Conservation (phyloP, 2,329 filamentous ascomycete species). For the Chaetomium sp. region DNA sequence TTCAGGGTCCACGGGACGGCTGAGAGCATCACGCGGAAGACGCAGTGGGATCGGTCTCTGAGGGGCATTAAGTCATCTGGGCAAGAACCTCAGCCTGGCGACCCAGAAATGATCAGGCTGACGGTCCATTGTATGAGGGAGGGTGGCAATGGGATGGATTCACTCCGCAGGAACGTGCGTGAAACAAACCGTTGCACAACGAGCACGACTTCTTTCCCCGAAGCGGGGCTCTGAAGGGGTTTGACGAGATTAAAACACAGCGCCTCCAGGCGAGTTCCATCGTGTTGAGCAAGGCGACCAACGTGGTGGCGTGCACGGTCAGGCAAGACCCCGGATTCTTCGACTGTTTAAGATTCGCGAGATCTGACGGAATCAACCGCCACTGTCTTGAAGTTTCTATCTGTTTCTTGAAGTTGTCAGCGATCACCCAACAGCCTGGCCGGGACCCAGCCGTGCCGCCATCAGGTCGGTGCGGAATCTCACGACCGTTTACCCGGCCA, state of each 20-base stretch:
- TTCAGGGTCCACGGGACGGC: conserved; percentile 12
- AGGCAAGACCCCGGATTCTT: background rate
- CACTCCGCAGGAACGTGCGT: background rate
- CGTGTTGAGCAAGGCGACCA: background rate
- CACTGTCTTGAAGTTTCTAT: background rate
- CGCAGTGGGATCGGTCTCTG: background rate
- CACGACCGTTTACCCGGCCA: background rate
- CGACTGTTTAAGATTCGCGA: conserved; percentile 2
- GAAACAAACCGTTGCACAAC: conserved; percentile 10
- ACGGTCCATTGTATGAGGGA: background rate
- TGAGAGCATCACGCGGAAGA: conserved; percentile 6
- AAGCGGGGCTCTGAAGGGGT: background rate
- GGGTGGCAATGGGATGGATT: background rate
- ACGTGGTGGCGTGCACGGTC: background rate
- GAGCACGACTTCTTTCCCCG: background rate
- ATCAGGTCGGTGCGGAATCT: background rate
- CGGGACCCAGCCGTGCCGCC: background rate
- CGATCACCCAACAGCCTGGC: background rate
- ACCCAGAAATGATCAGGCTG: background rate
- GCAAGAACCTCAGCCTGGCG: background rate
- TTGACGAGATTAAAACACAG: background rate
- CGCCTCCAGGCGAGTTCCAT: background rate
- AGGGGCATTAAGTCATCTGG: conserved; percentile 10
- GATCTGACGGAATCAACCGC: conserved; percentile 8
- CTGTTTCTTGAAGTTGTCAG: background rate